These are phyloP conservation scores for Aspergillus sp. DNA, from an alignment of 2,329 filamentous ascomycete species.

Conservation along the genomic window DNA sequence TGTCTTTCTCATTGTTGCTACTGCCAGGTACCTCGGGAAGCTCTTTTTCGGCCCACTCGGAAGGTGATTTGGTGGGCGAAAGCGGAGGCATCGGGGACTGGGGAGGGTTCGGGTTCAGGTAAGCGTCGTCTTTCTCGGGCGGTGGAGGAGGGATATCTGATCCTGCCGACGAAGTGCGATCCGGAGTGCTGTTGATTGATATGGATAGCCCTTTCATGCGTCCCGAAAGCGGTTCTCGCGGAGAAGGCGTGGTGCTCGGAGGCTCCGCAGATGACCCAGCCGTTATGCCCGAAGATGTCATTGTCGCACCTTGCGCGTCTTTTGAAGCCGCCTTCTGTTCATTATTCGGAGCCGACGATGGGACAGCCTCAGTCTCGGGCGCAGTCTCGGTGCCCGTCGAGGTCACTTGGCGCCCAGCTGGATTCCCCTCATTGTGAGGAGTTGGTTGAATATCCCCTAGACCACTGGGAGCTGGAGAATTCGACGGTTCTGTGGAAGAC, in stretches of 20 bases:
- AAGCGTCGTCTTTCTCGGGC: slow-evolving; percentile 51
- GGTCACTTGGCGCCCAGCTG: slow-evolving; percentile 21
- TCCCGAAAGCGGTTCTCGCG: slow-evolving; percentile 23
- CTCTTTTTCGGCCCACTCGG: slow-evolving; percentile 37
- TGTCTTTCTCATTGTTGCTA: slow-evolving; percentile 44
- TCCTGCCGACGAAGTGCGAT: slow-evolving; percentile 13
- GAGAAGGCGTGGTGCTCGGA: slow-evolving; percentile 10
- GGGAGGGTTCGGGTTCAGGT: slow-evolving; percentile 43
- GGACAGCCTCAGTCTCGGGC: slow-evolving; percentile 18
- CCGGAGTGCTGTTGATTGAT: slow-evolving; percentile 21
- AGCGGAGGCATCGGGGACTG: slow-evolving; percentile 33
- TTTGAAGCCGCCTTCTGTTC: slow-evolving; percentile 8
- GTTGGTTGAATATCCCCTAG: slow-evolving; percentile 21
- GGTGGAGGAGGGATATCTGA: slow-evolving; percentile 43
- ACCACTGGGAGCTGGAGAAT: slow-evolving; percentile 21
- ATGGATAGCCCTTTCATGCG: slow-evolving; percentile 32
- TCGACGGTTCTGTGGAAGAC: slow-evolving; percentile 29
- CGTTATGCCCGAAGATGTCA: slow-evolving; percentile 4
- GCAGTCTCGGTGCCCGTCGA: slow-evolving; percentile 17
- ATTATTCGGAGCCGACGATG: slow-evolving; percentile 6
- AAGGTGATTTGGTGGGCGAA: slow-evolving; percentile 38
- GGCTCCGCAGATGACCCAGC: slow-evolving; percentile 9
- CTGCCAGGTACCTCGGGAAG: slow-evolving; percentile 34
- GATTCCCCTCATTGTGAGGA: slow-evolving; percentile 16
- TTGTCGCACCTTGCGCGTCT: slow-evolving; percentile 1